These are phyloP conservation scores for Backusella tarrabulga DNA, from an alignment of 192 early-diverging fungal species.

Conservation along the genomic window DNA sequence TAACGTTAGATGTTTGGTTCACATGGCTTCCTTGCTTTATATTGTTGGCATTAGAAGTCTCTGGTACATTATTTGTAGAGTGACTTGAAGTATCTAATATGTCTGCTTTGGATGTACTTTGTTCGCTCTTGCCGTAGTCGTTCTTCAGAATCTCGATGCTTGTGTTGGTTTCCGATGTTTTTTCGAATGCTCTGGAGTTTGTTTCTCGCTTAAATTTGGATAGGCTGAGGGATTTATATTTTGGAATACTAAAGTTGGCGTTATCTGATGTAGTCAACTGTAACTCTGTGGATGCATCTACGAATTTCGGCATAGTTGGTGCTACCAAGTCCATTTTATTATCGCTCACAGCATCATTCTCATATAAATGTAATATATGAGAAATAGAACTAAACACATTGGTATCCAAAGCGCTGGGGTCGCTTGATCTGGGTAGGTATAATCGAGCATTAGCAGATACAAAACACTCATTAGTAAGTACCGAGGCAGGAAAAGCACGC, in stretches of 20 bases:
- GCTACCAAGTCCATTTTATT: neutral
- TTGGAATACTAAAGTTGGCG: neutral
- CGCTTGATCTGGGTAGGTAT: neutral
- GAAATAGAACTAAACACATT: neutral
- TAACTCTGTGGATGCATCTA: neutral
- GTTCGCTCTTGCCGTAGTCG: neutral
- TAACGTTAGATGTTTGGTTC: neutral
- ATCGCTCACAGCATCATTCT: neutral
- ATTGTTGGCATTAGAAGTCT: neutral
- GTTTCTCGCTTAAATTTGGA: neutral
- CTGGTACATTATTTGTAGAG: neutral
- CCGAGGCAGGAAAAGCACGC: neutral
- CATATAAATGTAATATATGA: conserved; percentile 6
- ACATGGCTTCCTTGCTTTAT: neutral
- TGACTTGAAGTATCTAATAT: neutral
- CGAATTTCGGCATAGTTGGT: neutral
- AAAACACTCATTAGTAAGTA: conserved; percentile 3
- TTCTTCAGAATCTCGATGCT: neutral
- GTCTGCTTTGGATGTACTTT: neutral
- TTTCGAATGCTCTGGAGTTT: neutral
- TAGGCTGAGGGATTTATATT: neutral
- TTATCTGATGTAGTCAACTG: neutral
- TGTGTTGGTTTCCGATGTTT: neutral
- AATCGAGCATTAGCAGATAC: neutral
- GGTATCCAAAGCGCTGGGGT: neutral